These are phyloP conservation scores for Taphrina sp. DNA, from an alignment of 1,139 yeast genomes.

Conservation along the genomic window DNA sequence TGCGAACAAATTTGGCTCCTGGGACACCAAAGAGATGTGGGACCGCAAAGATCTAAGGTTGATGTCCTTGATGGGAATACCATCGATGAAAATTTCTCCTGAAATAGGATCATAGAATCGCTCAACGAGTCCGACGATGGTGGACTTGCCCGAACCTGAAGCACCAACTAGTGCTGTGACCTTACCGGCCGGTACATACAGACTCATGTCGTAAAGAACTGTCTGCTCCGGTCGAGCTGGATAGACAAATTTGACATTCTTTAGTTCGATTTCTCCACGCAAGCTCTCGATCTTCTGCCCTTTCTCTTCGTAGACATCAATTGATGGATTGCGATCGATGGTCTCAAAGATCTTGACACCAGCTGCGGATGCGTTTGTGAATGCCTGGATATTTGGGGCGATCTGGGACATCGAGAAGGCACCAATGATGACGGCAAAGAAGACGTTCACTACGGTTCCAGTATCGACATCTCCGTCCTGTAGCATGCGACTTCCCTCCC, in stretches of 20 bases:
- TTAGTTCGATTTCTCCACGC: slow-evolving; percentile 58
- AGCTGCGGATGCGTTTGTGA: slow-evolving; percentile 48
- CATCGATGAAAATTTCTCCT: slow-evolving; percentile 47
- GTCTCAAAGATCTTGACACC: slow-evolving; percentile 48
- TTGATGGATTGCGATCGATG: slow-evolving; percentile 48
- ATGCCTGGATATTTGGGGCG: slow-evolving; percentile 48
- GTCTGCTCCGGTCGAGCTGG: slow-evolving; percentile 82
- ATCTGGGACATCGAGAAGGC: slow-evolving; percentile 48
- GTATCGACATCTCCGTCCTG: slow-evolving; percentile 34
- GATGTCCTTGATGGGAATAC: slow-evolving; percentile 50
- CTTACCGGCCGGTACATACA: slow-evolving; percentile 51
- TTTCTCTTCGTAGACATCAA: slow-evolving; percentile 43
- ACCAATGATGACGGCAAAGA: slow-evolving; percentile 44
- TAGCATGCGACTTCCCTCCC: slow-evolving; percentile 45
- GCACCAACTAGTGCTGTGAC: slow-evolving; percentile 67
- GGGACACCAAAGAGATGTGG: slow-evolving; percentile 65
- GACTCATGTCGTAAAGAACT: slow-evolving; percentile 63
- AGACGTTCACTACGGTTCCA: slow-evolving; percentile 37
- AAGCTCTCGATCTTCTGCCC: slow-evolving; percentile 44
- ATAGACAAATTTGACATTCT: slow-evolving; percentile 68
- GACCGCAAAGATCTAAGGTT: slow-evolving; percentile 54
- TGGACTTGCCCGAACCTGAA: slow-evolving; percentile 81
- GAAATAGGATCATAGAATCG: slow-evolving; percentile 51
- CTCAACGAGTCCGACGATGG: slow-evolving; percentile 56
- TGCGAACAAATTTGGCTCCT: slow-evolving; percentile 65